phyloP scores from a whole-genome alignment of 2,329 filamentous ascomycete genomes.

The Fusarium sambucinum region DNA sequence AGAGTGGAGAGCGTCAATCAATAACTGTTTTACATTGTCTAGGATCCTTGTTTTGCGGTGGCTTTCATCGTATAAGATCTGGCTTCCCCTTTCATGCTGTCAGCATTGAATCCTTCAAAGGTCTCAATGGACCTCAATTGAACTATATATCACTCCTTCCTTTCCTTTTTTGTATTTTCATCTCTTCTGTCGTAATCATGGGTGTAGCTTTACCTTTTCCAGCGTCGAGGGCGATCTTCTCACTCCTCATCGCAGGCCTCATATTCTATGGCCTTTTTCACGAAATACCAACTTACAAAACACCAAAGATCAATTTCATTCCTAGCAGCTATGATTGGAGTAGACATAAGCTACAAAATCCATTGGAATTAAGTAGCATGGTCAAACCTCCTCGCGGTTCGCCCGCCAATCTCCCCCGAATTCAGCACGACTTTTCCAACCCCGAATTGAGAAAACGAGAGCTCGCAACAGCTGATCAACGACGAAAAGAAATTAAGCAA shows the following conservation, averaged over 20 bases:
- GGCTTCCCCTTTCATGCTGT: background rate
- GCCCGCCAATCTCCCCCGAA: slow-evolving; percentile 30
- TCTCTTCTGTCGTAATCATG: slow-evolving; percentile 22
- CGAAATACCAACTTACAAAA: slow-evolving; percentile 19
- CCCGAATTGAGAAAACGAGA: slow-evolving; percentile 30
- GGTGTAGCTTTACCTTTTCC: slow-evolving; percentile 41
- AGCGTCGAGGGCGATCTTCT: slow-evolving; percentile 35
- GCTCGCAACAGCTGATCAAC: slow-evolving; percentile 11
- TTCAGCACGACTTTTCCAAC: slow-evolving; percentile 41
- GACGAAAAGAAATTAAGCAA: slow-evolving; percentile 57
- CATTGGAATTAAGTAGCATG: slow-evolving; percentile 24
- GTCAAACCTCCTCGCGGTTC: slow-evolving; percentile 27
- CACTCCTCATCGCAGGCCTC: slow-evolving; percentile 29
- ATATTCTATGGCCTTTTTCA: slow-evolving; percentile 36
- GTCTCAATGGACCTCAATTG: slow-evolving; percentile 31
- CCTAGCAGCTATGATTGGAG: slow-evolving; percentile 45
- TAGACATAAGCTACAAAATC: slow-evolving; percentile 26
- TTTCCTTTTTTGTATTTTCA: background rate
- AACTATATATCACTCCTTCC: slow-evolving; percentile 3
- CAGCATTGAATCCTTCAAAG: slow-evolving; percentile 3
- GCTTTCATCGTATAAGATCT: slow-evolving; percentile 32
- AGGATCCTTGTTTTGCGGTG: slow-evolving; percentile 20
- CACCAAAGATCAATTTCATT: slow-evolving; percentile 30
- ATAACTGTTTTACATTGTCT: slow-evolving; percentile 29
- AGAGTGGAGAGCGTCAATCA: slow-evolving; percentile 24